Evolutionary conservation across 352 stramenopile genomes (phyloP).

Genomic region (Phytopythium mirpurense): DNA sequence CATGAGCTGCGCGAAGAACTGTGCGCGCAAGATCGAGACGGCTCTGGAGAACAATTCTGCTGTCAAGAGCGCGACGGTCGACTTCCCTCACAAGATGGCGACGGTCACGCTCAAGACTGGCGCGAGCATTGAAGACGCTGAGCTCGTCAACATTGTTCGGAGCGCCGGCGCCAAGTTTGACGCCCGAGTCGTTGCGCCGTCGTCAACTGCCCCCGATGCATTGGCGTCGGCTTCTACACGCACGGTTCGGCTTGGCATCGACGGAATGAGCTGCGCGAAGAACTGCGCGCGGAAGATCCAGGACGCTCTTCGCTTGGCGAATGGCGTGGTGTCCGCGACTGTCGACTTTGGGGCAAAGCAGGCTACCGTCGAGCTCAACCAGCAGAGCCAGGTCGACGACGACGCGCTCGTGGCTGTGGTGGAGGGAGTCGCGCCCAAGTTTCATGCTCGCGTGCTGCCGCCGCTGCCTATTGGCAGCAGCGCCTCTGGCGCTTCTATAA

Average conservation of each 20-base stretch:
- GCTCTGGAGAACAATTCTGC: slow-evolving; percentile 39
- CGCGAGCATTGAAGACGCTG: slow-evolving; percentile 39
- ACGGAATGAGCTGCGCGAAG: slow-evolving; percentile 63
- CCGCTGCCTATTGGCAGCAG: not conserved
- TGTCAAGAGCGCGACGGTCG: slow-evolving; percentile 56
- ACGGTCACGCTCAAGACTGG: slow-evolving; percentile 48
- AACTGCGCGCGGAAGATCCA: slow-evolving; percentile 75
- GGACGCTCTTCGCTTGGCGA: slow-evolving; percentile 36
- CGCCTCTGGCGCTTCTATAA: not conserved
- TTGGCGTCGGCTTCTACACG: slow-evolving; percentile 10
- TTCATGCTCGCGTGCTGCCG: slow-evolving; percentile 24
- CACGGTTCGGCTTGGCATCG: slow-evolving; percentile 44
- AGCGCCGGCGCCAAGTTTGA: slow-evolving; percentile 54
- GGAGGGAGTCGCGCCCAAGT: slow-evolving; percentile 31
- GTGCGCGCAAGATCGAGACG: slow-evolving; percentile 63
- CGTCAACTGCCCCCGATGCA: not conserved
- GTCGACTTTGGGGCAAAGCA: slow-evolving; percentile 66
- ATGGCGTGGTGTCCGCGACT: slow-evolving; percentile 60
- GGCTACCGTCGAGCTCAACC: slow-evolving; percentile 56
- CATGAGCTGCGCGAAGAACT: slow-evolving; percentile 84
- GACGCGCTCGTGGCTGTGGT: slow-evolving; percentile 55
- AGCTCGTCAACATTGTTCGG: slow-evolving; percentile 56
- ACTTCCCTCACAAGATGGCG: slow-evolving; percentile 62
- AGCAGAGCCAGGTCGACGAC: slow-evolving; percentile 52
- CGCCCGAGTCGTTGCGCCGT: slow-evolving; percentile 37